These are phyloP conservation scores for Achaetomium macrosporum DNA, from an alignment of 2,329 filamentous ascomycete genomes.

Conservation along the genomic window DNA sequence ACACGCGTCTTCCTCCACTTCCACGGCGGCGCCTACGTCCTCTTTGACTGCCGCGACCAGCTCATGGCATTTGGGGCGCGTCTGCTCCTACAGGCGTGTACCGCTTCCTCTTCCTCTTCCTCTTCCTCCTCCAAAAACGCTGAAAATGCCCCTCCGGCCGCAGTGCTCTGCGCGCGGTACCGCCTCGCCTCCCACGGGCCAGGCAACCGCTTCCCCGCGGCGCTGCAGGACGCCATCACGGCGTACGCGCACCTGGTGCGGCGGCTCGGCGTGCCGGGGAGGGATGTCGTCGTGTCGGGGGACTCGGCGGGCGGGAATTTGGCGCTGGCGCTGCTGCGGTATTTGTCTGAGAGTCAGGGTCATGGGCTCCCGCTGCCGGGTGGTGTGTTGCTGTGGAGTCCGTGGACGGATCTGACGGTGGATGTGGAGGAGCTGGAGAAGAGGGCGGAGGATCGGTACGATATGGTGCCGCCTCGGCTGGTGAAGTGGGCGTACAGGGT, in stretches of 20 bases:
- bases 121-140: no score
- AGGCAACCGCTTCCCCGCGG: constrained; percentile 27
- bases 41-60: no score
- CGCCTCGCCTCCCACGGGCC: constrained; percentile 25
- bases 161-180: no score
- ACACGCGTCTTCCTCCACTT: no score
- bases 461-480: background rate
- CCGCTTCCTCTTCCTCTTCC: no score
- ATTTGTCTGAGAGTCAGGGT: constrained; percentile 25
- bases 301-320: constrained; percentile 32
- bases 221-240: constrained; percentile 30
- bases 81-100: no score
- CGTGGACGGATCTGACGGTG: constrained; percentile 17
- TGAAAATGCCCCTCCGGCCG: no score
- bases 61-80: no score
- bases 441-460: background rate
- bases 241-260: constrained; percentile 26
- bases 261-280: constrained; percentile 23
- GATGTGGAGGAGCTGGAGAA: background rate
- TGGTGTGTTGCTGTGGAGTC: constrained; percentile 27
- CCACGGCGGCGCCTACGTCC: no score
- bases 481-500: background rate
- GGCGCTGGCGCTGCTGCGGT: constrained; percentile 29
- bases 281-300: constrained; percentile 30
- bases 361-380: constrained; percentile 22